Percentiles rank a stretch among this genome's conserved stretches.
Evolutionary conservation across 139 green algal species (phyloP).

Genomic region (Pleodorina starrii): DNA sequence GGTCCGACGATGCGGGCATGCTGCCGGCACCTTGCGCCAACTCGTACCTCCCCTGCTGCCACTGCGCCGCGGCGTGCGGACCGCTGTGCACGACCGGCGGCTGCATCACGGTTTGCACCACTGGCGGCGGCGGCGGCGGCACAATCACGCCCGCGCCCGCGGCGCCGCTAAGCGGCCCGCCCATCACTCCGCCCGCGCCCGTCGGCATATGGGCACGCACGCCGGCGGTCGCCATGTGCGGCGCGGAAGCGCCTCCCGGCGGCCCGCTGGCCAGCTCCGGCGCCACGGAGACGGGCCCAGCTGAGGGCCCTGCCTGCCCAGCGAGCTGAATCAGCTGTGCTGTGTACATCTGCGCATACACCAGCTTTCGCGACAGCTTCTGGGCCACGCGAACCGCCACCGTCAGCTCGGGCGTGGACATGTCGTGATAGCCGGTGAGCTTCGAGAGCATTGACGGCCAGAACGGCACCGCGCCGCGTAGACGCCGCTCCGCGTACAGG

Average conservation of each 20-base stretch:
- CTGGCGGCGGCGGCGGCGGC: not conserved
- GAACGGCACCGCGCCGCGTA: constrained; percentile 86
- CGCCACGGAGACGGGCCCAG: not conserved
- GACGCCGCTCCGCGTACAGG: constrained; percentile 84
- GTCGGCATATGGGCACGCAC: not conserved
- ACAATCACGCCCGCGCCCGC: not conserved
- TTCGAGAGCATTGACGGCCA: constrained; percentile 89
- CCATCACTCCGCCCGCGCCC: not conserved
- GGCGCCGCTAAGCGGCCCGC: not conserved
- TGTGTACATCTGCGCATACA: constrained; percentile 57
- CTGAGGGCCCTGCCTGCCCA: constrained; percentile 2
- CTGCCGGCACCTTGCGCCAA: not conserved
- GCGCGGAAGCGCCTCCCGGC: not conserved
- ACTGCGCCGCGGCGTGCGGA: constrained; percentile 2
- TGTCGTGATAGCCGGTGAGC: constrained; percentile 87
- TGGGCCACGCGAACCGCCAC: constrained; percentile 85
- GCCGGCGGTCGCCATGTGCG: not conserved
- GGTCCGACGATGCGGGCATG: not conserved
- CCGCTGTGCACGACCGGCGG: too few relatives aligned
- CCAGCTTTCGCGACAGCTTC: constrained; percentile 71
- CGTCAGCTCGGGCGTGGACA: constrained; percentile 81
- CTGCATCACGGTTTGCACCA: constrained; percentile 6
- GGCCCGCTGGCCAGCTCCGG: constrained; percentile 23
- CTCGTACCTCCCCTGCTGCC: constrained; percentile 22
- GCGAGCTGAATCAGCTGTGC: constrained; percentile 42